A percentile compares a stretch with the other conserved stretches of the same genome.
Conservation (phyloP, 1,139 yeast species). For the Pichia sp. region DNA sequence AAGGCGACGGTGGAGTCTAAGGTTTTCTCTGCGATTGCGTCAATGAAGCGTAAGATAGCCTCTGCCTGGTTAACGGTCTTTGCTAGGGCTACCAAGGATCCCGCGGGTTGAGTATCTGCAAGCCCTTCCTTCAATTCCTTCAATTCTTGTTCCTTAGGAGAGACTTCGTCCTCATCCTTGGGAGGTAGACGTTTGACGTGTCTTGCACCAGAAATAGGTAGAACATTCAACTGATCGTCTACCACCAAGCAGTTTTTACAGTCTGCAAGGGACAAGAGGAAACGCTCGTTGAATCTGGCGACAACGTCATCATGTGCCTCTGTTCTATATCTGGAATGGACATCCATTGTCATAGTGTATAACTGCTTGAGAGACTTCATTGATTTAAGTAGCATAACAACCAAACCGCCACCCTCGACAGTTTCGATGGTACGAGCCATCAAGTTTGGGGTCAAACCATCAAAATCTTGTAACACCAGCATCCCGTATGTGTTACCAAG, state of each 20-base stretch:
- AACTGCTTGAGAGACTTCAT: conserved; percentile 93
- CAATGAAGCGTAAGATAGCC: conserved; percentile 87
- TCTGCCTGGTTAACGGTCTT: conserved; percentile 94
- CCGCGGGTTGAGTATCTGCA: conserved; percentile 92
- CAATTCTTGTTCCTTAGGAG: conserved; percentile 65
- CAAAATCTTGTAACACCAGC: conserved; percentile 96
- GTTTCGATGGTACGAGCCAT: conserved; percentile 96
- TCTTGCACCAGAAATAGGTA: conserved; percentile 94
- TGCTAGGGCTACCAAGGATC: conserved; percentile 73
- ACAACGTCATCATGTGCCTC: conserved; percentile 97
- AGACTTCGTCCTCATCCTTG: conserved; percentile 51
- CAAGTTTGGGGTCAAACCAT: conserved; percentile 91
- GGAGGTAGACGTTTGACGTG: conserved; percentile 84
- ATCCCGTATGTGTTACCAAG: conserved; percentile 97
- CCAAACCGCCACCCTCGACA: conserved; percentile 97
- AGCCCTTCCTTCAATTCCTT: conserved; percentile 69
- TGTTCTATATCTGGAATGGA: conserved; percentile 91
- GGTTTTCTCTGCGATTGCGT: conserved; percentile 87
- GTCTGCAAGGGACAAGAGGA: conserved; percentile 79
- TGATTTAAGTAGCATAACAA: conserved; percentile 81
- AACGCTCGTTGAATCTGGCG: conserved; percentile 94
- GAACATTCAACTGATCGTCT: conserved; percentile 91
- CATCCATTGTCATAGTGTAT: conserved; percentile 97
- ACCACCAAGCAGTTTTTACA: conserved; percentile 87
- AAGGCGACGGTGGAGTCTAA: conserved; percentile 83